Conservation (phyloP, 1,284 basidiomycete genomes). For the Spongispora temasekensis region DNA sequence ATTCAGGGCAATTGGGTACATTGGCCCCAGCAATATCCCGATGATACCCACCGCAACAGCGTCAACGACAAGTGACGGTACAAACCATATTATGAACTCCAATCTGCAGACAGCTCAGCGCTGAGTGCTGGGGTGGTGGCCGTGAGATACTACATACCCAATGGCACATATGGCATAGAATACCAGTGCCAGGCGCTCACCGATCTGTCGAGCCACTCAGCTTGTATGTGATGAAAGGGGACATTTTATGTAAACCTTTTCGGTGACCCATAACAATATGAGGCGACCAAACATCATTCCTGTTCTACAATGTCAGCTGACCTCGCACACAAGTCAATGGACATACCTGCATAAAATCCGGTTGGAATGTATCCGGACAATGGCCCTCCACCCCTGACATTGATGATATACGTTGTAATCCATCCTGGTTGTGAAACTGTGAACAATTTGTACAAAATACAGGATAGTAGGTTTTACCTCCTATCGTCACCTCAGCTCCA, state of each 20-base stretch:
- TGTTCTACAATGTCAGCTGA: constrained; percentile 4
- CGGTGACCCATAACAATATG: constrained; percentile 29
- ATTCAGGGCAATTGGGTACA: constrained; percentile 57
- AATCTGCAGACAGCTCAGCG: constrained; percentile 31
- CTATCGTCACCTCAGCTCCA: constrained; percentile 58
- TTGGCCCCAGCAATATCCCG: constrained; percentile 54
- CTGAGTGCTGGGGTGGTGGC: not conserved
- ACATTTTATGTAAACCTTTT: constrained; percentile 23
- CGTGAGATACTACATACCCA: constrained; percentile 17
- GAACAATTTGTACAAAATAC: not conserved
- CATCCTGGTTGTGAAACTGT: constrained; percentile 35
- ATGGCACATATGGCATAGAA: constrained; percentile 35
- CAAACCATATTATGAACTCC: constrained; percentile 61
- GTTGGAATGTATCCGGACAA: constrained; percentile 50
- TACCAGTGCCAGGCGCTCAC: constrained; percentile 23
- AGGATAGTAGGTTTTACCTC: constrained; percentile 33
- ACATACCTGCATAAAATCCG: constrained; percentile 48
- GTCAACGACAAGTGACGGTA: constrained; percentile 52
- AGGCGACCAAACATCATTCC: constrained; percentile 31
- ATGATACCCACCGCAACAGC: constrained; percentile 56
- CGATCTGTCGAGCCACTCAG: constrained; percentile 17
- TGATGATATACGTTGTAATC: constrained; percentile 50
- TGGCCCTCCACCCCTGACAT: constrained; percentile 47
- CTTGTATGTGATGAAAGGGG: not conserved
- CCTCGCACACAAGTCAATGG: not conserved